These are phyloP conservation scores for Fusarium fracticaudum DNA, from an alignment of 2,329 filamentous ascomycete species.

Conservation along the genomic window DNA sequence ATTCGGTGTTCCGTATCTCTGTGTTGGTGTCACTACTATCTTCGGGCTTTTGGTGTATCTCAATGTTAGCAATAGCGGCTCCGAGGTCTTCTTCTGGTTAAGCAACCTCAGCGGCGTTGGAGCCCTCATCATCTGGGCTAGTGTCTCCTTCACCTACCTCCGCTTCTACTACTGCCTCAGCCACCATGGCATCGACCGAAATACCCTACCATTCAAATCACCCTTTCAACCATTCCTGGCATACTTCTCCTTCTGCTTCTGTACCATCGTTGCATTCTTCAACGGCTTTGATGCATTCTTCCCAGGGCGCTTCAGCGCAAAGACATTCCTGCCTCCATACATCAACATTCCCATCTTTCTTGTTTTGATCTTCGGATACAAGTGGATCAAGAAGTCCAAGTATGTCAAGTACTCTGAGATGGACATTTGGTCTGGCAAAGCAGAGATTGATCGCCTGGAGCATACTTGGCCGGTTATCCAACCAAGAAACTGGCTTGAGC, in stretches of 20 bases:
- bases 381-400: constrained; percentile 44
- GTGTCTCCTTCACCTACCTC: constrained; percentile 53
- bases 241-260: constrained; percentile 65
- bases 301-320: constrained; percentile 67
- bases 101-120: constrained; percentile 19
- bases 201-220: constrained; percentile 61
- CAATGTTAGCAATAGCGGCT: constrained; percentile 22
- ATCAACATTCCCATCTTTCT: constrained; percentile 71
- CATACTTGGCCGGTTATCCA: constrained; percentile 57
- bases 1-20: constrained; percentile 25
- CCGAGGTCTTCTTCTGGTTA: constrained; percentile 27
- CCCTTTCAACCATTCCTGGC: constrained; percentile 70
- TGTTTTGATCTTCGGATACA: constrained; percentile 65
- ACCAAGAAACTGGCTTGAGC: constrained; percentile 55
- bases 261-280: constrained; percentile 71
- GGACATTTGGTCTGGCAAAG: constrained; percentile 27
- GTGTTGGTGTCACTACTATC: background rate
- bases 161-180: constrained; percentile 56
- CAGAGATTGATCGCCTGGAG: constrained; percentile 58
- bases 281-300: constrained; percentile 83
- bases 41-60: constrained; percentile 38
- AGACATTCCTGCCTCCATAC: constrained; percentile 71
- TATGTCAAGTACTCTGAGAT: constrained; percentile 27
- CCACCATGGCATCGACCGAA: constrained; percentile 57
- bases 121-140: constrained; percentile 56